phyloP scores from a whole-genome alignment of 805 yeast genomes.

The Candida fluviatilis region DNA sequence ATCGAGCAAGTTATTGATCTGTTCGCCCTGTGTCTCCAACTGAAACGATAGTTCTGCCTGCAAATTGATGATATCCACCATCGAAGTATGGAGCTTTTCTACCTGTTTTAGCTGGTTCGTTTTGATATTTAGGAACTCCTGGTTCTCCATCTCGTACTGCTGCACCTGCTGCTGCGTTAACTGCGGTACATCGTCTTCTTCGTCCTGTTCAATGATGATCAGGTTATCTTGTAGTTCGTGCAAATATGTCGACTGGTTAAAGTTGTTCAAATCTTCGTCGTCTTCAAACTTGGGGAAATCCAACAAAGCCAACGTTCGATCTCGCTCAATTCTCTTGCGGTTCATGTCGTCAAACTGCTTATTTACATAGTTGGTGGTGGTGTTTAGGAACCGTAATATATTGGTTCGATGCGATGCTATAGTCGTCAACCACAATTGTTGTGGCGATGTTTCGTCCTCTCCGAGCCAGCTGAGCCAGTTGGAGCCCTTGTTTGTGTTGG shows the following conservation, averaged over 20 bases:
- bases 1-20: slow-evolving; percentile 57
- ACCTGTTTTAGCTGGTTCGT: slow-evolving; percentile 59
- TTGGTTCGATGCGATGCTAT: slow-evolving; percentile 45
- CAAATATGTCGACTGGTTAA: not conserved
- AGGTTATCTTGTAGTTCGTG: not conserved
- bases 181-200: slow-evolving; percentile 10
- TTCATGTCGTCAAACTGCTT: slow-evolving; percentile 47
- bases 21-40: slow-evolving; percentile 66
- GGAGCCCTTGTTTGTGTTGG: slow-evolving; percentile 8
- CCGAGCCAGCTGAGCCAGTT: slow-evolving; percentile 15
- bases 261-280: slow-evolving; percentile 15
- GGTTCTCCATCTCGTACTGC: slow-evolving; percentile 55
- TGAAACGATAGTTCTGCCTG: slow-evolving; percentile 75
- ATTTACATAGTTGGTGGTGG: slow-evolving; percentile 40
- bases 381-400: slow-evolving; percentile 45
- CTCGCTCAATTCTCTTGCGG: slow-evolving; percentile 43
- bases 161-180: slow-evolving; percentile 55
- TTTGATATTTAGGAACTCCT: slow-evolving; percentile 50
- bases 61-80: slow-evolving; percentile 68
- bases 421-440: slow-evolving; percentile 31
- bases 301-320: slow-evolving; percentile 27
- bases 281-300: slow-evolving; percentile 42
- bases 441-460: slow-evolving; percentile 31
- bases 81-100: slow-evolving; percentile 54
- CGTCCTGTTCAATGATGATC: slow-evolving; percentile 6